Evolutionary conservation across 306 rosid species (phyloP), one percentile per base, ranked within the genome.

Genomic region (Cyclanthera cordifolia): DNA sequence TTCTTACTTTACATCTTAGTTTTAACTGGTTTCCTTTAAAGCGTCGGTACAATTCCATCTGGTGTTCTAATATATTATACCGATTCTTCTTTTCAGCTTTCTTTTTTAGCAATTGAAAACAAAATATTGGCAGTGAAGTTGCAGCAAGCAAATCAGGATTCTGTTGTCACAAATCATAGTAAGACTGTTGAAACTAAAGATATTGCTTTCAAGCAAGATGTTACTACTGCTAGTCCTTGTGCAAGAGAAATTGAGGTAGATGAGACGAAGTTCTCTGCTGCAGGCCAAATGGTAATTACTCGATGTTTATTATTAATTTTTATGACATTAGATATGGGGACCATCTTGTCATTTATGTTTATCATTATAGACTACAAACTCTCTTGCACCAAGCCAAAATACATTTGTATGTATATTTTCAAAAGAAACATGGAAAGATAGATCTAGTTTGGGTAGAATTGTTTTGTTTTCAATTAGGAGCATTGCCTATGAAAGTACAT

Each of bases 61-160:
- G 41, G 5, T 30, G 8, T 58, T 30, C 66, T 32, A 27, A 58
- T 5, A 64, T 41, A 19, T 41, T 21, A 19, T 60, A 60, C 69
- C 45, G 12, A 6, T 39, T 6, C 59, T 69, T 47, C 37, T 74
- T 37, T 73, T 83, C 90, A 93, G 99, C 68, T 93, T 67, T 86
- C 87, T 63, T 76, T 81, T 32, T 85, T 93, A 61, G 79, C 85
- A 59, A 75, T 72, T 79, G 90, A 93, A 86, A 93, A 93, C 81
- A 74, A 80, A 77, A 49, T 76, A 72, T 82, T 90, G 85, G 67
- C 67, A 17, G 71, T 68, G 67, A 88, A 90, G 88, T 82, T 93
- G 67, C 84, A 78, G 81, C 88, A 86, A 73, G 64, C 73, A 46
- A 61, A 74, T 69, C 82, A 65, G 58, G 68, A 65, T 68, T 71